Base-by-base conservation (phyloP, 352 stramenopile genomes). In the Globisporangium spiculum region DNA sequence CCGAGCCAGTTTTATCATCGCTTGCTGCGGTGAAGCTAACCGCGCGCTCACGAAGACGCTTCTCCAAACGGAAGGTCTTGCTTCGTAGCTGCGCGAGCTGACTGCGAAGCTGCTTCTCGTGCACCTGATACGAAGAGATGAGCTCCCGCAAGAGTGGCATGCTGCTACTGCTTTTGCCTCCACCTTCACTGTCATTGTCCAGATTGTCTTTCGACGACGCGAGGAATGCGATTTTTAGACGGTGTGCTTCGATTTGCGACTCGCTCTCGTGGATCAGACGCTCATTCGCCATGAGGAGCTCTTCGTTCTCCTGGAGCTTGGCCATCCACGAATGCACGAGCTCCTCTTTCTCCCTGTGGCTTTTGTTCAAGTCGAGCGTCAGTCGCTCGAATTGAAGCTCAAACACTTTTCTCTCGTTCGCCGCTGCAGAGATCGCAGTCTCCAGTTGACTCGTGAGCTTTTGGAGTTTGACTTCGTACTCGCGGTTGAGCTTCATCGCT, bases 301-400 rank as follows among this genome's bases (percentile, higher is more conserved):
- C 78, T 67, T 89, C 79, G 10, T 75, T 78, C 41, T 89, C 77
- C 30, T 80, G 71, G 2, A 38, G 62, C 58, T 87, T 89, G 8
- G 61, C 57, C 58, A 79, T 75, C 66, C 77, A 76, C 1, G 68
- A 41, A 1, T 55, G 22, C 20, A 50, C 54, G 2, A 72, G 41
- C 6, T 65, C 55, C 10, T 81, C 69, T 55, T 80, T 87, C 34
- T 83, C 77, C 10, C 68, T 72, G 0, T 54, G 36, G 20, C 65
- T 56, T 27, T 70, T 70, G 16, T 30, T 44, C 4, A 75, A 32
- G 4, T 86, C 73, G 3, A 69, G 53, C 46, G 70, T 63, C 1
- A 72, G 7, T 27, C 74, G 70, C 48, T 81, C 74, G 2, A 79
- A 61, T 34, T 72, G 65, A 44, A 68, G 56, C 54, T 74, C 38